Base-by-base conservation (phyloP, 164 flowering plant species). In the Kalanchoe fedtschenkoi region DNA sequence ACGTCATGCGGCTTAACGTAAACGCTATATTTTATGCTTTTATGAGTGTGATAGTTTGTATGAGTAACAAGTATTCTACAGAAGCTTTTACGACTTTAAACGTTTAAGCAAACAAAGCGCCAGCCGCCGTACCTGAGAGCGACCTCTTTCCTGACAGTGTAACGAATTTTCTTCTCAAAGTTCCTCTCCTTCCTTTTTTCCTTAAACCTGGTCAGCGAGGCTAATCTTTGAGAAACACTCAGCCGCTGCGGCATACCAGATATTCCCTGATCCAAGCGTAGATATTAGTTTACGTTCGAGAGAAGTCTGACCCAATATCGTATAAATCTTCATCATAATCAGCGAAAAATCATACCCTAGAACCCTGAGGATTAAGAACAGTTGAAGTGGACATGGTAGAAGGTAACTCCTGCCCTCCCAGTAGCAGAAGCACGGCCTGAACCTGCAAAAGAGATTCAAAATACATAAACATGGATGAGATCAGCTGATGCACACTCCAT, bases 131-230 rank as follows among this genome's bases (percentile, higher is more conserved):
- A 80, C 87, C 87, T 78, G 19, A 76, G 83, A 38, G 87, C 87
- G 16, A 83, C 87, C 78, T 83, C 87, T 62, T 83, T 83, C 33
- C 87, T 82, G 61, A 80, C 83, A 6, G 80, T 75, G 55, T 83
- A 83, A 19, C 83, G 84, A 46, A 83, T 78, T 74, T 80, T 83
- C 80, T 83, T 83, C 53, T 83, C 87, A 71, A 80, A 83, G 63
- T 74, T 77, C 7, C 87, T 56, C 39, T 80, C 87, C 72, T 78
- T 83, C 14, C 83, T 69, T 73, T 83, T 83, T 62, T 83, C 87
- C n/a, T 84, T 82, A 43, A 83, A 83, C 73, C 87, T 77, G 51
- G 75, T 71, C 22, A 83, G 63, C 7, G 87, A 83, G 9, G 87
- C 87, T 68, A 83, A 34, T 68, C 87, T 71, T 44, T 78, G 87